Evolutionary conservation across 768 basidiomycete genomes (phyloP), one percentile per base, ranked within the genome.

Genomic region (Leccinum obscurum): DNA sequence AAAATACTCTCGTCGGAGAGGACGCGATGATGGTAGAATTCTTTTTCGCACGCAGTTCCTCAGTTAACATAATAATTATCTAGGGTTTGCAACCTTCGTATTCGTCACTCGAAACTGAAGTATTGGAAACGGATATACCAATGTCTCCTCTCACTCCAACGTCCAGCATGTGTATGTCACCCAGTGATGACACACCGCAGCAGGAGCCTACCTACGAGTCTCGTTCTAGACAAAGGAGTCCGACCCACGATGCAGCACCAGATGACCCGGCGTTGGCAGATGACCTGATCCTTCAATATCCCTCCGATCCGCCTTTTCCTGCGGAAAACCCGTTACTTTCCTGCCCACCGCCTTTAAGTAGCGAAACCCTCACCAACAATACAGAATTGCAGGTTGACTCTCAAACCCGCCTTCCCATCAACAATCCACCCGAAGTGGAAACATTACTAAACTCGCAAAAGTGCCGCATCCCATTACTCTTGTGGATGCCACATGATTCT

Each of bases 391-490:
- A 24, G 35, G 44, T 44, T 6, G 10, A 11, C 7, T 17, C 13
- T 5, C 54, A 37, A 37, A 24, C 52, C 53, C 54, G 30, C 15
- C 62, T 69, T 59, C 75, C 75, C 41, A 56, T 56, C 22, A 54
- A 55, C 26, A 70, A 79, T 54, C 83, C 83, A 2, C 66, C 70
- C 6, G 84, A 84, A 61, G 64, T 83, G 6, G 69, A 76, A 53
- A 75, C 74, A 0, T 63, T 85, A 3, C 56, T 78, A n/a, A 74
- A 81, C 37, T 75, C 78, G 5, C 80, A 78, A 35, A 55, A 75
- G 4, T 68, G 68, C 8, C 68, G 66, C 35, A 70, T 71, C 5
- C 83, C 83, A 9, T 55, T 84, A 10, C 71, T 78, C 4, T 48
- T 80, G 26, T 76, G 84, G 62, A 68, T 75, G 8, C 76, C 81